phyloP scores from a whole-genome alignment of 176 grass and related monocot genomes.

The Miscanthus lutarioriparius region DNA sequence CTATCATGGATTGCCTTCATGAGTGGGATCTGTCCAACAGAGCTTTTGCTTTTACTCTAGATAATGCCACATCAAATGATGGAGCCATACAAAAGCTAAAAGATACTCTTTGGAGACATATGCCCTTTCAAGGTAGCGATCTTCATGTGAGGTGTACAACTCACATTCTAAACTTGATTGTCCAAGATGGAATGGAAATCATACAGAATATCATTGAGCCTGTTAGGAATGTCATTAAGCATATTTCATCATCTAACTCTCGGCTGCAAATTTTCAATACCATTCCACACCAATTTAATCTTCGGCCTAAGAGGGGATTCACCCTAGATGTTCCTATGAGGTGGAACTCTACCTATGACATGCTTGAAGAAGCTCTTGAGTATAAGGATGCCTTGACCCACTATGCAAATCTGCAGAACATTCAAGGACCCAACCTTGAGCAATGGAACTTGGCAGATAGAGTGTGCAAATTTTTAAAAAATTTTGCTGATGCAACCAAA shows the following conservation, averaged over 20 bases:
- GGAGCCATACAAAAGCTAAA: not conserved
- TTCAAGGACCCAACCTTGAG: not conserved
- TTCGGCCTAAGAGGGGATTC: not conserved
- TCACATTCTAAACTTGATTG: constrained; percentile 4
- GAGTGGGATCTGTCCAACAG: not conserved
- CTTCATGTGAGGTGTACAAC: not conserved
- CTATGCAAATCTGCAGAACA: not conserved
- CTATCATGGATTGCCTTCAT: not conserved
- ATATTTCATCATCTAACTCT: not conserved
- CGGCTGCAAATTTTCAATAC: not conserved
- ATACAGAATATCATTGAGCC: not conserved
- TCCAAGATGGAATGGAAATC: not conserved
- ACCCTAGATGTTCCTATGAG: not conserved
- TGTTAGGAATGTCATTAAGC: not conserved
- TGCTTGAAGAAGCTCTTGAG: not conserved
- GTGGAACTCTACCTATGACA: not conserved
- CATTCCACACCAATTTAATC: not conserved
- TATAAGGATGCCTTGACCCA: not conserved
- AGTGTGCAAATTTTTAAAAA: not conserved
- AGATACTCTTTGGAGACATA: not conserved
- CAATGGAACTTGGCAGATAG: not conserved
- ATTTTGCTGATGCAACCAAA: not conserved
- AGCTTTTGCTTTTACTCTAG: no score
- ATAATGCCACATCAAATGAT: not conserved
- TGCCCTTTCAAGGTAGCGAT: not conserved